Percentiles rank a stretch among this genome's conserved stretches.
phyloP scores from a whole-genome alignment of 306 rosid species.

The Malus sylvestris region DNA sequence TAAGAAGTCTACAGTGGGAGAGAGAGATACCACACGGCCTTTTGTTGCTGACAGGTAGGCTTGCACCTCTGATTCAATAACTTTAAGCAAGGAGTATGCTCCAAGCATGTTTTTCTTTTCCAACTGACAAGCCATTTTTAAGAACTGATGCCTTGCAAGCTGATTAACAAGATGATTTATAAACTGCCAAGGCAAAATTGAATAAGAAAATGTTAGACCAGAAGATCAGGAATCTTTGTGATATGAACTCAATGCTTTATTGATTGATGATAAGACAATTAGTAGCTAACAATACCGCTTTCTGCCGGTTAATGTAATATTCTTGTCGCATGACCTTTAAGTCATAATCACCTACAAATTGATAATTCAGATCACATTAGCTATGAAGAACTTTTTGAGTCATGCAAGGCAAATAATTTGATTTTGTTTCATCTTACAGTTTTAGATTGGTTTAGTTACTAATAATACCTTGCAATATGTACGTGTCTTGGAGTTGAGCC shows the following conservation, averaged over 20 bases:
- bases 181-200: constrained; percentile 54
- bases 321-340: constrained; percentile 98
- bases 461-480: constrained; percentile 79
- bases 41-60: constrained; percentile 74
- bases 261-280: not conserved
- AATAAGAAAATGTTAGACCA: constrained; percentile 6
- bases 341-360: constrained; percentile 84
- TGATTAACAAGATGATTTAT: constrained; percentile 92
- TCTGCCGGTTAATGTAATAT: constrained; percentile 78
- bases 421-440: not conserved
- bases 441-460: constrained; percentile 2
- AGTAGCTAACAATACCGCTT: constrained; percentile 52
- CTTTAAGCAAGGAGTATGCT: constrained; percentile 86
- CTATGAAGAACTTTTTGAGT: constrained; percentile 2
- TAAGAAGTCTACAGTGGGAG: not conserved
- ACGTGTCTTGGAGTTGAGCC: constrained; percentile 97
- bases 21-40: constrained; percentile 76
- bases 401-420: not conserved
- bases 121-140: constrained; percentile 88
- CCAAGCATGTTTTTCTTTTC: constrained; percentile 95
- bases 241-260: not conserved
- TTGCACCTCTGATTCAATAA: constrained; percentile 86
- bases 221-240: not conserved
- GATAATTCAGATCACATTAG: constrained; percentile 17
- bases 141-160: constrained; percentile 88